These are phyloP conservation scores for Fagopyrum homotropicum DNA, from an alignment of 148 eudicot genomes.

Conservation along the genomic window DNA sequence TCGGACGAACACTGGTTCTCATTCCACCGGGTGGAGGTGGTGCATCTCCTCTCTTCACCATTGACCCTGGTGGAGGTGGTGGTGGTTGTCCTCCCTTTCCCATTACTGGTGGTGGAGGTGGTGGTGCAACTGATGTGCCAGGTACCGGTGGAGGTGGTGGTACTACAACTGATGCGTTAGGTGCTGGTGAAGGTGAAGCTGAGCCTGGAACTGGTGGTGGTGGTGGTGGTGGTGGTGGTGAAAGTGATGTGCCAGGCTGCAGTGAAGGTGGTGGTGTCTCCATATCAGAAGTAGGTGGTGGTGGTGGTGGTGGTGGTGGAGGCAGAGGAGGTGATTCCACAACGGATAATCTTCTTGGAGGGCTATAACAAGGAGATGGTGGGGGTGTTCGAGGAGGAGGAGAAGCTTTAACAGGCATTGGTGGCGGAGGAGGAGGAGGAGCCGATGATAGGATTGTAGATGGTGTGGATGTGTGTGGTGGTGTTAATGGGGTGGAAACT, in stretches of 20 bases:
- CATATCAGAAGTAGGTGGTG: not conserved
- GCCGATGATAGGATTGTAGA: not conserved
- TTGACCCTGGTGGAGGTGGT: constrained; percentile 52
- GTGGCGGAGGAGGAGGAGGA: not conserved
- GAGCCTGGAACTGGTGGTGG: constrained; percentile 1
- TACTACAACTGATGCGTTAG: not conserved
- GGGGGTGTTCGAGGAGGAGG: constrained; percentile 18
- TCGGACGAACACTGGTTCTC: constrained; percentile 42
- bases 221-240: constrained; percentile 13
- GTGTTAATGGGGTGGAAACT: not conserved
- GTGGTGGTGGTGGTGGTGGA: not conserved
- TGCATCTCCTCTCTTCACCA: constrained; percentile 31
- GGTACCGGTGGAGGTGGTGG: constrained; percentile 21
- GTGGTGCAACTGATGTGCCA: not conserved
- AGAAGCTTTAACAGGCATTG: not conserved
- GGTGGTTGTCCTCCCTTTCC: constrained; percentile 26
- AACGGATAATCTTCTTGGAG: not conserved
- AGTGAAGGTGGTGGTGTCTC: not conserved
- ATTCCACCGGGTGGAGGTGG: constrained; percentile 67
- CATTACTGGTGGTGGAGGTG: constrained; percentile 37
- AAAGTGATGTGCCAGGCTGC: not conserved
- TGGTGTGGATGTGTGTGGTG: no score
- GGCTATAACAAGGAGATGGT: constrained; percentile 8
- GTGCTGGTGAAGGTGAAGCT: constrained; percentile 18
- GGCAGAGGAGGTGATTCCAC: not conserved